phyloP scores from a whole-genome alignment of 441 rosid genomes.

The Adansonia rubrostipa region DNA sequence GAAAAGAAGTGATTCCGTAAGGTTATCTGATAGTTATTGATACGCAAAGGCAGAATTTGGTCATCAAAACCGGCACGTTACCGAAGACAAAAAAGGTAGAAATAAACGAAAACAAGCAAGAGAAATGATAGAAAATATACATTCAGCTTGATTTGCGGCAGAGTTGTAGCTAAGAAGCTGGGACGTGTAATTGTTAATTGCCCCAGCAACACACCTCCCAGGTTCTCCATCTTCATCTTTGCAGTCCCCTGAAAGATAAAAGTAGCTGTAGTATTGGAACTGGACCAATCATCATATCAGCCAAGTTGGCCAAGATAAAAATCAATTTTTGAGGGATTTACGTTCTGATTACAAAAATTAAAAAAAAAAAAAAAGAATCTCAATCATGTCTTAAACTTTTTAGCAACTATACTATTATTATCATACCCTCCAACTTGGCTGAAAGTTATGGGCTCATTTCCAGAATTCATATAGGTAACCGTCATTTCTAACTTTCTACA shows the following conservation, averaged over 20 bases:
- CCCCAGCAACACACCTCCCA: conserved; percentile 86
- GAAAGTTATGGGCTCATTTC: neutral
- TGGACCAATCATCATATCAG: neutral
- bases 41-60: neutral
- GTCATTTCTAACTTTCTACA: neutral
- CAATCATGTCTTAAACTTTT: neutral
- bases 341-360: neutral
- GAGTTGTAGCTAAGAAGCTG: conserved; percentile 69
- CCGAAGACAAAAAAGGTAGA: neutral
- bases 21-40: conserved; percentile 58
- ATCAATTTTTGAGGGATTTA: neutral
- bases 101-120: neutral
- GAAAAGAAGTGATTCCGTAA: conserved; percentile 85
- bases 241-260: conserved; percentile 69
- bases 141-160: conserved; percentile 46
- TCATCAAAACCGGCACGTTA: neutral
- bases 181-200: conserved; percentile 84
- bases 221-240: conserved; percentile 62
- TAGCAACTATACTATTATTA: neutral
- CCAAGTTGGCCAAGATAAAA: too few relatives aligned
- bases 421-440: neutral
- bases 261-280: neutral
- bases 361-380: neutral
- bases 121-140: conserved; percentile 36
- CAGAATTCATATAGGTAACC: neutral